Base-by-base conservation (phyloP, 1,284 basidiomycete genomes). In the Pyrrhoderma noxium region DNA sequence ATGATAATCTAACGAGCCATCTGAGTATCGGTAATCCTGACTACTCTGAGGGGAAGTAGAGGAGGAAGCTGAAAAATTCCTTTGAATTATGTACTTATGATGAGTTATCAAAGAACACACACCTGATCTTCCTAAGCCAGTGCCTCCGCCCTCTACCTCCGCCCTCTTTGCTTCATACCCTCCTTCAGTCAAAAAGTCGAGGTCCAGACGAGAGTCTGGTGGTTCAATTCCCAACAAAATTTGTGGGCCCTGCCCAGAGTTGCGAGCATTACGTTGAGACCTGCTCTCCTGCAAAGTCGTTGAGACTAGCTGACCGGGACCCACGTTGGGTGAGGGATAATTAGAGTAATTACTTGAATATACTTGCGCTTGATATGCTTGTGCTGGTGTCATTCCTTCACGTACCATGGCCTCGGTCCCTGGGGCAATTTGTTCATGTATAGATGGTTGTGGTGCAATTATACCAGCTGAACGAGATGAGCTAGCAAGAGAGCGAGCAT, bases 291-390 rank as follows among this genome's bases (percentile, higher is more conserved):
- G 44, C 42, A 42, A 31, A 37, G 45, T 19, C 11, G 51, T 34
- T 4, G 52, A 45, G 14, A 42, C 38, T 19, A 37, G 45, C 37
- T 36, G 44, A 13, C 36, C 45, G 11, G 51, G 37, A 2, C n/a
- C 27, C 22, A 39, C 35, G 8, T 37, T 43, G 39, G 49, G 49
- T 22, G 43, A 44, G 2, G 38, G 23, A 34, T 31, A 60, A 36
- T 53, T 63, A 56, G 53, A 60, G 54, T 68, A 65, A 56, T 64
- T 70, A 59, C 70, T 76, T 52, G 67, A 68, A 60, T 82, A 82
- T 38, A 86, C 73, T 63, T 88, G 83, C 4, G 79, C 79, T 62
- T 87, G 87, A 68, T 88, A 89, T 37, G 82, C 82, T 65, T 89
- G 87, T 9, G 85, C 83, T 43, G 84, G 79, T 4, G 85, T 85